These are phyloP conservation scores for Platanthera guangdongensis DNA, from an alignment of 106 monocot species.

Conservation along the genomic window DNA sequence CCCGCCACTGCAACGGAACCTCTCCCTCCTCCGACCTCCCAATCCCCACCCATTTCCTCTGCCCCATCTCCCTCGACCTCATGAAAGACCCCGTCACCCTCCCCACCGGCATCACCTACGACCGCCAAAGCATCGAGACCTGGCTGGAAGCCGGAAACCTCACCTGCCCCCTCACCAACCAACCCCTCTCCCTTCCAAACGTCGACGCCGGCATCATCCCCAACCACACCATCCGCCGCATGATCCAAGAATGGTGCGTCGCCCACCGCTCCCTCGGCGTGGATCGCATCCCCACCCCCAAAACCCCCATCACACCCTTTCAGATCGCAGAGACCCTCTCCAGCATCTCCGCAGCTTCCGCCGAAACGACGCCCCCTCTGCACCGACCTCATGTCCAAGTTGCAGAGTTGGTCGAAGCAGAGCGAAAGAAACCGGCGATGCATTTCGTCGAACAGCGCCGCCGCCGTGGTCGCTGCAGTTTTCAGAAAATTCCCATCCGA, in stretches of 20 bases:
- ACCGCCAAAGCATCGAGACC: conserved; percentile 32
- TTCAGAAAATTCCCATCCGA: conserved; percentile 13
- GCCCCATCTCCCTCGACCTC: conserved; percentile 43
- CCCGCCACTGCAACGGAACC: not conserved
- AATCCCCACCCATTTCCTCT: conserved; percentile 27
- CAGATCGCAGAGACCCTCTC: conserved; percentile 13
- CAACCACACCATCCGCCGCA: conserved; percentile 41
- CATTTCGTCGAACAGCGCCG: conserved; percentile 17
- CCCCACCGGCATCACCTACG: conserved; percentile 41
- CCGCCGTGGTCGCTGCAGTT: conserved; percentile 11
- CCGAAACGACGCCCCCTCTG: conserved; percentile 13
- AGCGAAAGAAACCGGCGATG: conserved; percentile 32
- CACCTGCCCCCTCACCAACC: conserved; percentile 35
- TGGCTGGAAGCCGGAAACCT: conserved; percentile 29
- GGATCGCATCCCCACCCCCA: conserved; percentile 44
- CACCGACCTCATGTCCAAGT: conserved; percentile 9
- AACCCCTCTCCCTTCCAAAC: not conserved
- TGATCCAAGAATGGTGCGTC: conserved; percentile 68
- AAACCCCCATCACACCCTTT: conserved; percentile 13
- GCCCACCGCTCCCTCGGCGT: conserved; percentile 24
- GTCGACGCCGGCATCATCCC: conserved; percentile 21
- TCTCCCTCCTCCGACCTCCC: not conserved
- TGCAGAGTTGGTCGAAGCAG: conserved; percentile 27
- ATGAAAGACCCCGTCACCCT: conserved; percentile 41
- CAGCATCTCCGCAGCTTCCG: conserved; percentile 3